Evolutionary conservation across 164 flowering plant genomes (phyloP), one percentile per base, ranked within the genome.

Genomic region (Cinnamomum micranthum): DNA sequence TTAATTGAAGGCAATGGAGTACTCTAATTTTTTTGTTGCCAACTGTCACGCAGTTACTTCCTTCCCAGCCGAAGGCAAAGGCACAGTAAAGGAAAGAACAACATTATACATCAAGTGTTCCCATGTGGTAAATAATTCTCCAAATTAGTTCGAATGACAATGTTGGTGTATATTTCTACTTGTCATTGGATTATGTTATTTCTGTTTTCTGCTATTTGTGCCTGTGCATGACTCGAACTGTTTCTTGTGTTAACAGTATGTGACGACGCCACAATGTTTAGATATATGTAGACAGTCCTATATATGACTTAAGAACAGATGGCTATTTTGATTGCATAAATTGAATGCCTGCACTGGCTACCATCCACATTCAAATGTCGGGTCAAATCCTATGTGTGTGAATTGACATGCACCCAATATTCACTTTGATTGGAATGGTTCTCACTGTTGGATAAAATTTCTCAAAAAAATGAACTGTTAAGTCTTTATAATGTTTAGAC

Each of bases 1-100:
- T 35, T 35, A 35, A 35, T 35, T 35, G 7, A 35, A 35, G 47
- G 47, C 59, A 58, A 2, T 28, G 20, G n/a, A 20, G 7, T 41
- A 2, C 24, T 7, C 27, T 50, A 28, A 15, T 73, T 50, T 22
- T 55, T 55, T 64, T 68, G 25, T 71, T 70, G 69, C 65, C 25
- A 19, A 33, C 6, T 73, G 72, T 71, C 60, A 11, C 81, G 82
- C 92, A 89, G 97, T 76, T 92, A 82, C 93, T 92, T 83, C 97
- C 97, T 17, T 76, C 94, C 1, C 88, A 82, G 64, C 77, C 84
- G 7, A 92, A 92, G 84, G 55, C 89, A 65, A 92, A 92, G 83
- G 51, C 92, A 47, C 19, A 81, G 60, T 92, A 85, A 87, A 78
- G 25, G 65, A 59, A 75, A 14, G 47, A 28, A 20, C 10, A 6